These are phyloP conservation scores for Lachnellula arida DNA, from an alignment of 2,329 filamentous ascomycete species.

Conservation along the genomic window DNA sequence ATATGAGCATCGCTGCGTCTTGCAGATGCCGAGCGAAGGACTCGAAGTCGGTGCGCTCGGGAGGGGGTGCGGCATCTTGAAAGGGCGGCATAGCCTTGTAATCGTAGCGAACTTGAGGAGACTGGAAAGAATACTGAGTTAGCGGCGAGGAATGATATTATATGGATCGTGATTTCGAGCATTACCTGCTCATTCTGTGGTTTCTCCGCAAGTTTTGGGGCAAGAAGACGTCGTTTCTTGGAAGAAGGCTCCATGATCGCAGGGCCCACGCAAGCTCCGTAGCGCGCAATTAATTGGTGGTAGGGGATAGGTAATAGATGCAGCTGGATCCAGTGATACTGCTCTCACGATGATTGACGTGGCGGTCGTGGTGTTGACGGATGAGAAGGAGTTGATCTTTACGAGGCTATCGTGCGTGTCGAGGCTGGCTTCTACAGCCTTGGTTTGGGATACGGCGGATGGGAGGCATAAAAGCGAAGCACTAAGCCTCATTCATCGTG, in stretches of 20 bases:
- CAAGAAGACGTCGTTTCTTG: constrained; percentile 34
- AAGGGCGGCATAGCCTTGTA: constrained; percentile 28
- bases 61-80: constrained; percentile 29
- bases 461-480: too few species aligned
- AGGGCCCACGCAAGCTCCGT: constrained; percentile 14
- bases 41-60: constrained; percentile 51
- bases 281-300: constrained; percentile 14
- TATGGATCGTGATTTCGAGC: background rate
- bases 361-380: constrained; percentile 17
- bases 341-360: constrained; percentile 20
- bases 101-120: constrained; percentile 28
- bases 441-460: too few species aligned
- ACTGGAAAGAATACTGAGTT: constrained; percentile 18
- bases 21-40: constrained; percentile 63
- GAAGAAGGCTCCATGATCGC: constrained; percentile 31
- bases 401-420: constrained; percentile 13
- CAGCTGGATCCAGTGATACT: constrained; percentile 1
- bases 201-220: constrained; percentile 33
- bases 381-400: constrained; percentile 10
- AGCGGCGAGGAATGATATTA: background rate
- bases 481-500: too few species aligned
- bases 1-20: constrained; percentile 63
- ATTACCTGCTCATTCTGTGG: constrained; percentile 30
- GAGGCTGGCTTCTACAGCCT: background rate
- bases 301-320: background rate